Percentiles rank a stretch among this genome's conserved stretches.
Evolutionary conservation across 495 filamentous ascomycete species (phyloP).

Genomic region (Chaetomium fimeti): DNA sequence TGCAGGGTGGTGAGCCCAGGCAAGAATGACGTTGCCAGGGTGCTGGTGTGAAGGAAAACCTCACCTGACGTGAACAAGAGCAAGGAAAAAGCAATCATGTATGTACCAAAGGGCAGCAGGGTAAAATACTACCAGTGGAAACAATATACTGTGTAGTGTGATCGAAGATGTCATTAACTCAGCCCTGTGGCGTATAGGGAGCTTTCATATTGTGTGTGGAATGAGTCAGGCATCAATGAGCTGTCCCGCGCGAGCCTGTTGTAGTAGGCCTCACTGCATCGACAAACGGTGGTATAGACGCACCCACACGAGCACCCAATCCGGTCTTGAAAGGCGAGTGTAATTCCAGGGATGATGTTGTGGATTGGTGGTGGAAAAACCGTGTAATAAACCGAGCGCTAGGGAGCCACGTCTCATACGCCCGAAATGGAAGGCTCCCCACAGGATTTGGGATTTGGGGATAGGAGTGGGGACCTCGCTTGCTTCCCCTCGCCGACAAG

Average conservation of each 20-base stretch:
- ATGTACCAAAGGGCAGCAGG: too few relatives aligned
- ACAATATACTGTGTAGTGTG: background rate
- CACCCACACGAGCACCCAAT: too few relatives aligned
- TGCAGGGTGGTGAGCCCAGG: background rate
- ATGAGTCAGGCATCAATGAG: conserved; percentile 7
- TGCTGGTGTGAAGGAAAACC: background rate
- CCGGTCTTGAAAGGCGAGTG: too few relatives aligned
- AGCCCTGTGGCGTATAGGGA: background rate
- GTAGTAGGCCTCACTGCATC: conserved; percentile 9
- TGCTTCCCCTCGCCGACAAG: background rate
- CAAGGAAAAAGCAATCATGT: too few relatives aligned
- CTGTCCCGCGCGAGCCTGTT: background rate
- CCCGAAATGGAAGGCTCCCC: background rate
- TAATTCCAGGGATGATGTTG: too few relatives aligned
- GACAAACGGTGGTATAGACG: too few relatives aligned
- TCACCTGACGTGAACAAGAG: too few relatives aligned
- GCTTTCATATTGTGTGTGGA: background rate
- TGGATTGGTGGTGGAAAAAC: too few relatives aligned
- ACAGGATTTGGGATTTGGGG: background rate
- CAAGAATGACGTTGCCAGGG: background rate
- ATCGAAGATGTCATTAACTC: background rate
- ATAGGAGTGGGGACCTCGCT: too few relatives aligned
- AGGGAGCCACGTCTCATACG: too few relatives aligned
- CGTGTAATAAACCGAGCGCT: too few relatives aligned
- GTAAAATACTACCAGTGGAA: background rate